A percentile compares a stretch with the other conserved stretches of the same genome.
Evolutionary conservation across 768 basidiomycete genomes (phyloP).

Genomic region (Macrolepiota fuliginosa): DNA sequence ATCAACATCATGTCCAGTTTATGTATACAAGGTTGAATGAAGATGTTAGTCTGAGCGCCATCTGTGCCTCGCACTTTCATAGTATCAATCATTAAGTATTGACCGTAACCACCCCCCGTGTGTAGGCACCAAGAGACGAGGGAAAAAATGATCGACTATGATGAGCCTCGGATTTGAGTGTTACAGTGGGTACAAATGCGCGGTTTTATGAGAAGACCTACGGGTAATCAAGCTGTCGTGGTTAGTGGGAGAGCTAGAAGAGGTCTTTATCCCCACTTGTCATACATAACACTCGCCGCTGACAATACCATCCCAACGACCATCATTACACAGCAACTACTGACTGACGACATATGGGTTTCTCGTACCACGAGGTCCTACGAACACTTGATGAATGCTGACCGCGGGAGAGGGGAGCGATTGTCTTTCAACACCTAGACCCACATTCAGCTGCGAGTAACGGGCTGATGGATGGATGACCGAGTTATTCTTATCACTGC

Average conservation of each 20-base stretch:
- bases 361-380: neutral
- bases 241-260: neutral
- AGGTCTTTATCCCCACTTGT: neutral
- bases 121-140: neutral
- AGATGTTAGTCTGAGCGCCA: neutral
- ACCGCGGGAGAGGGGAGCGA: neutral
- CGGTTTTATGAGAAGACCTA: neutral
- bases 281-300: neutral
- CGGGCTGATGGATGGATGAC: neutral
- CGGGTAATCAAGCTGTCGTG: neutral
- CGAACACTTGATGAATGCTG: neutral
- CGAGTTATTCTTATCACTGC: neutral
- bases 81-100: neutral
- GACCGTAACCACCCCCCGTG: neutral
- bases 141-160: neutral
- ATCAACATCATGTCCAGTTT: neutral
- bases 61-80: neutral
- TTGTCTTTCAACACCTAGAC: neutral
- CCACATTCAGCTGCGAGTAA: neutral
- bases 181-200: neutral
- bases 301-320: constrained; percentile 1
- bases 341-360: neutral
- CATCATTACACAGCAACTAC: neutral
- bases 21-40: too few relatives aligned
- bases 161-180: neutral